A percentile compares a stretch with the other conserved stretches of the same genome.
These are phyloP conservation scores for Globisporangium polare DNA, from an alignment of 352 stramenopile species.

Conservation along the genomic window DNA sequence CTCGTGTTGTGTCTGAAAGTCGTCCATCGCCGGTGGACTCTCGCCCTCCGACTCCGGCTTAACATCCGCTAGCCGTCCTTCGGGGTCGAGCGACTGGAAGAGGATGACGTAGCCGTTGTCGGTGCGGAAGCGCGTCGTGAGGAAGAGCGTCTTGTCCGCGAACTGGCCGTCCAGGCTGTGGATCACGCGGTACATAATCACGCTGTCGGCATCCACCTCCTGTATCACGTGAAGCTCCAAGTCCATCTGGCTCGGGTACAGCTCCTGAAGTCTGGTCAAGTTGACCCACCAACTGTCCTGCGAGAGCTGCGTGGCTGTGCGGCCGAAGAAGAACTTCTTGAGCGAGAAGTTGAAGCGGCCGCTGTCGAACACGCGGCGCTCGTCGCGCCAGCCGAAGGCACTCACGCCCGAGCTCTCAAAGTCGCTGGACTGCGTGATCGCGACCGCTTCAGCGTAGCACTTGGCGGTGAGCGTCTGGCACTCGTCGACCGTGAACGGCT, in stretches of 20 bases:
- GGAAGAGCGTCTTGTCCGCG: conserved; percentile 36
- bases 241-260: conserved; percentile 46
- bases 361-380: conserved; percentile 29
- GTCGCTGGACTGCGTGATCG: not conserved
- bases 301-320: conserved; percentile 26
- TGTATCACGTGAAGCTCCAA: conserved; percentile 36
- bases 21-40: not conserved
- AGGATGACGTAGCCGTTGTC: conserved; percentile 35
- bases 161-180: conserved; percentile 17
- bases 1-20: not conserved
- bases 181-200: conserved; percentile 53
- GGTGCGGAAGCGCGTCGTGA: conserved; percentile 36
- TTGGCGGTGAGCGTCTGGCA: not conserved
- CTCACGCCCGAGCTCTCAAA: conserved; percentile 32
- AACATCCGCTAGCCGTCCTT: conserved; percentile 2
- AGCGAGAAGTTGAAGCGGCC: conserved; percentile 6
- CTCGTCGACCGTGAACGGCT: not conserved
- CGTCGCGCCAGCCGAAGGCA: conserved; percentile 50
- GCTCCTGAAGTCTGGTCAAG: conserved; percentile 17
- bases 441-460: not conserved
- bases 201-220: conserved; percentile 52
- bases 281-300: conserved; percentile 38
- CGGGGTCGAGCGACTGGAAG: conserved; percentile 39
- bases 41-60: not conserved
- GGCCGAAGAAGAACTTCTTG: conserved; percentile 28